phyloP scores from a whole-genome alignment of 2,329 filamentous ascomycete genomes.

The Trichoderma atroviride region DNA sequence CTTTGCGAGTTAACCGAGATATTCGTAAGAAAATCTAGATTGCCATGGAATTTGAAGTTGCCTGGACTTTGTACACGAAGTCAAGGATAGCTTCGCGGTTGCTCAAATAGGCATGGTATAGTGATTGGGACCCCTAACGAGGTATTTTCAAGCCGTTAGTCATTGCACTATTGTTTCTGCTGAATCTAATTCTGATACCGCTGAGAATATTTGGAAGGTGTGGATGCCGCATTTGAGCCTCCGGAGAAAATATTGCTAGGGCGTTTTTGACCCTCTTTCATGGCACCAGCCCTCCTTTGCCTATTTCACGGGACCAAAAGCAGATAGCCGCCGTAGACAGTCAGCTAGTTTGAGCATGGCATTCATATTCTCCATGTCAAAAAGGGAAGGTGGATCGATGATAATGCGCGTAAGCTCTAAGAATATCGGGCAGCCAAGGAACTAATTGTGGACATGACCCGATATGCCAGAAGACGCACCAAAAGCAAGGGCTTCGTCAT shows the following conservation, averaged over 20 bases:
- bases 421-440: conserved; percentile 3
- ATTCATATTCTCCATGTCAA: background rate
- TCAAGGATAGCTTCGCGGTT: background rate
- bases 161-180: background rate
- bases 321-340: background rate
- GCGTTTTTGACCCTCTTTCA: background rate
- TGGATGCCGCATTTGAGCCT: background rate
- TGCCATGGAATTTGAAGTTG: too few species aligned
- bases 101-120: background rate
- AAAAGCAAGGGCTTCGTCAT: background rate
- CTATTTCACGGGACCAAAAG: background rate
- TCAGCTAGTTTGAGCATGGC: background rate
- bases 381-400: conserved; percentile 15
- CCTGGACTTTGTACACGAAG: background rate
- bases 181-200: background rate
- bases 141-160: background rate
- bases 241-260: background rate
- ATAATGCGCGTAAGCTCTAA: conserved; percentile 23
- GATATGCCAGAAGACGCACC: background rate
- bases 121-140: background rate
- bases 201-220: background rate
- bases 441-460: background rate
- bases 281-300: background rate
- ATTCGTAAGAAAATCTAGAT: background rate
- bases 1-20: background rate